phyloP scores from a whole-genome alignment of 192 early-diverging fungal species.

The Mortierella antarctica region DNA sequence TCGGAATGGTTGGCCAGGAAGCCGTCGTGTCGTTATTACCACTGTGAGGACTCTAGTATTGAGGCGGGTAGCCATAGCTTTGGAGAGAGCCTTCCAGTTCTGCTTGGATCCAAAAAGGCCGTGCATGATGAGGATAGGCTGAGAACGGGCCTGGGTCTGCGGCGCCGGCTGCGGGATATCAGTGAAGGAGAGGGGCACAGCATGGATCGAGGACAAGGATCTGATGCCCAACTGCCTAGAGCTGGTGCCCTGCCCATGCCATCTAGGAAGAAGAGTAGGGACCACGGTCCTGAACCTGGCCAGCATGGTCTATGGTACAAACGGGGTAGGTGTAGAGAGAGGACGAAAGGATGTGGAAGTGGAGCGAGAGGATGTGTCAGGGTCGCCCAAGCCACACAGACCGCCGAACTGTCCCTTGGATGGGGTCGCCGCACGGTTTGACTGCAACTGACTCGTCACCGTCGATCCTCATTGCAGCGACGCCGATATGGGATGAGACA shows the following conservation, averaged over 20 bases:
- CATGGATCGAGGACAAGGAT: slow-evolving; percentile 3
- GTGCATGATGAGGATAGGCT: slow-evolving; percentile 83
- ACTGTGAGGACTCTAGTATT: slow-evolving; percentile 74
- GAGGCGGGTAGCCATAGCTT: slow-evolving; percentile 72
- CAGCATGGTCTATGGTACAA: slow-evolving; percentile 2
- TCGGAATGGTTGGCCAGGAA: background rate
- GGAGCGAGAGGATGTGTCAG: too few species aligned
- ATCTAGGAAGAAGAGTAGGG: background rate
- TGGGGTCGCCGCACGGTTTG: too few species aligned
- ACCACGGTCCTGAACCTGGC: background rate
- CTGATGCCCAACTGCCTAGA: background rate
- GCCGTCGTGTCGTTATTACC: slow-evolving; percentile 28
- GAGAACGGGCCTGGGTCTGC: slow-evolving; percentile 8
- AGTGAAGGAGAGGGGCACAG: slow-evolving; percentile 31
- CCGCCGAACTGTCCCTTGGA: too few species aligned
- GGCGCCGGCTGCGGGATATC: slow-evolving; percentile 23
- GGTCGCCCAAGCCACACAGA: too few species aligned
- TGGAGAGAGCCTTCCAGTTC: slow-evolving; percentile 90
- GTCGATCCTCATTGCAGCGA: too few species aligned
- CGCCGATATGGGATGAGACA: too few species aligned
- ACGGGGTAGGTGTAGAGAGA: background rate
- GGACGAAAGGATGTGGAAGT: too few species aligned
- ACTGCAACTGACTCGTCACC: too few species aligned
- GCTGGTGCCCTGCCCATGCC: background rate
- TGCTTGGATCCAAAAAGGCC: slow-evolving; percentile 96